Conservation (phyloP, 495 filamentous ascomycete species). For the Cercophora sp. region DNA sequence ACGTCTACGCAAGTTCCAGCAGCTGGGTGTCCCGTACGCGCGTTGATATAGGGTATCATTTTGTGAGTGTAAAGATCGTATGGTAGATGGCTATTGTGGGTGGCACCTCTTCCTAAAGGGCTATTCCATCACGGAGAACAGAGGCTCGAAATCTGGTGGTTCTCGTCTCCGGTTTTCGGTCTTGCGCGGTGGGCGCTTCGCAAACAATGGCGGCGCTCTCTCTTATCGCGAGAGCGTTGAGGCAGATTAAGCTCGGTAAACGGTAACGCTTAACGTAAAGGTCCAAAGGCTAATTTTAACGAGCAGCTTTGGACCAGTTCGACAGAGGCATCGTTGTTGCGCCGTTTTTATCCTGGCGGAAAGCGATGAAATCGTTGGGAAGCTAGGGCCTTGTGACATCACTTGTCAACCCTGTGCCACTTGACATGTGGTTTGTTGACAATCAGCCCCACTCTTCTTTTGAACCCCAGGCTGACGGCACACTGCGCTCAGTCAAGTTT, state of each 20-base stretch:
- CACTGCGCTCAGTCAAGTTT: no score
- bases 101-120: no score
- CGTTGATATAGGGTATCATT: slow-evolving; percentile 87
- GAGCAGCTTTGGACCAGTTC: background rate
- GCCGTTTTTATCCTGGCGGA: no score
- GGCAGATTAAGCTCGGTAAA: no score
- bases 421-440: slow-evolving; percentile 7
- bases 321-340: no score
- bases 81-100: no score
- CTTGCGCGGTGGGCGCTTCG: background rate
- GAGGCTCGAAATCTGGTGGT: background rate
- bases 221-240: no score
- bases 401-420: slow-evolving; percentile 6
- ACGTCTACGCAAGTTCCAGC: slow-evolving; percentile 3
- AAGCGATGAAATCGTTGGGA: no score
- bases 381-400: slow-evolving; percentile 21
- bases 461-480: background rate
- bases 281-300: no score
- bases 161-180: no score
- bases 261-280: no score
- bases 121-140: slow-evolving; percentile 4
- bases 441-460: background rate
- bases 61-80: no score
- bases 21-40: slow-evolving; percentile 50
- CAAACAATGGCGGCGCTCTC: background rate